Conservation (phyloP, 768 basidiomycete genomes). For the Agrocybe praecox region DNA sequence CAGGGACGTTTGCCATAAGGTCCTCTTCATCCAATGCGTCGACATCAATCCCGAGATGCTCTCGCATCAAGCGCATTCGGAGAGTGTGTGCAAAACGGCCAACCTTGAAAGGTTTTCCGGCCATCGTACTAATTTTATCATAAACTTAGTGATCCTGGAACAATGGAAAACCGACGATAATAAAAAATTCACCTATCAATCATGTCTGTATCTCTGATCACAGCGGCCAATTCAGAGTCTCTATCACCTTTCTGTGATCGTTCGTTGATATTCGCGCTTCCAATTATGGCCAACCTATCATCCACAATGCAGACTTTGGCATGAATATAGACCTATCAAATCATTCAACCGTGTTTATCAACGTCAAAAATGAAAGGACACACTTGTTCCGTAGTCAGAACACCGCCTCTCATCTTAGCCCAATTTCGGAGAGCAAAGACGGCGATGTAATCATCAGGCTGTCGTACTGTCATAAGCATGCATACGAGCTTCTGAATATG, state of each 20-base stretch:
- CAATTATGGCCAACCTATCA: slow-evolving; percentile 92
- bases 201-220: slow-evolving; percentile 97
- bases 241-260: slow-evolving; percentile 94
- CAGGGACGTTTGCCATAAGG: slow-evolving; percentile 54
- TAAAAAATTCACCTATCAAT: slow-evolving; percentile 77
- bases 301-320: slow-evolving; percentile 91
- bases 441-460: slow-evolving; percentile 93
- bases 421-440: slow-evolving; percentile 93
- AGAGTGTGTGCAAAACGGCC: slow-evolving; percentile 96
- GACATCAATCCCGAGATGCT: slow-evolving; percentile 95
- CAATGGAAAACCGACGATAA: background rate
- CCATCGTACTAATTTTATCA: slow-evolving; percentile 81
- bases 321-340: slow-evolving; percentile 81
- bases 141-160: background rate
- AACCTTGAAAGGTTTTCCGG: slow-evolving; percentile 91
- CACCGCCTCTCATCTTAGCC: slow-evolving; percentile 85
- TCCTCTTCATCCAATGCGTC: slow-evolving; percentile 84
- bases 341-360: background rate
- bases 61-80: slow-evolving; percentile 92
- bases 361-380: slow-evolving; percentile 13
- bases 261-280: slow-evolving; percentile 98
- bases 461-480: background rate
- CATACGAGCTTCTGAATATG: slow-evolving; percentile 9
- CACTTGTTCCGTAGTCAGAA: slow-evolving; percentile 87
- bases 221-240: slow-evolving; percentile 92